Conservation (phyloP, 1,284 basidiomycete species). For the Melanopsichium pennsylvanicum region DNA sequence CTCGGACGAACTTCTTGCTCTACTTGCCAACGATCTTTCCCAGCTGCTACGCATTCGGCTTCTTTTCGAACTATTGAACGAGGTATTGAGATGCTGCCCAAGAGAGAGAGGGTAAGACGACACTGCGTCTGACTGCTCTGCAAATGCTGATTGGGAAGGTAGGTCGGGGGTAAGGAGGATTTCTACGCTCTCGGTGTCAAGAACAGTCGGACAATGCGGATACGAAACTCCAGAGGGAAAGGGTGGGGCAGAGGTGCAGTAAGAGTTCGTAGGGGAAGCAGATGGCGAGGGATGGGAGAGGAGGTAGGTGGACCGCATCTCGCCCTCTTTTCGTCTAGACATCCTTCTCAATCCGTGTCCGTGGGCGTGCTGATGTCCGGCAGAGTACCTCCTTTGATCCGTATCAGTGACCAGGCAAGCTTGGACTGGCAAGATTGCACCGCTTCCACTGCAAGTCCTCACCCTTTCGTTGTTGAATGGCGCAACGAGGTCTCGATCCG, state of each 20-base stretch:
- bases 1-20: slow-evolving; percentile 1
- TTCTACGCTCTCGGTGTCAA: neutral
- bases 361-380: neutral
- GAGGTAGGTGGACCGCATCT: slow-evolving; percentile 17
- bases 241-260: too few relatives aligned
- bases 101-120: too few relatives aligned
- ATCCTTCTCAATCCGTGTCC: slow-evolving; percentile 8
- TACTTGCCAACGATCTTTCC: neutral
- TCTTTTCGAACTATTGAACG: neutral
- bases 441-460: too few relatives aligned
- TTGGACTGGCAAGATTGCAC: too few relatives aligned
- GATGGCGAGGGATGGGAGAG: slow-evolving; percentile 1
- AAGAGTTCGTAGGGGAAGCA: neutral
- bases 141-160: neutral
- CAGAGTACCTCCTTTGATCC: neutral
- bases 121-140: neutral
- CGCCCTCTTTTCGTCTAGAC: slow-evolving; percentile 1
- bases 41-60: neutral
- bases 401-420: too few relatives aligned
- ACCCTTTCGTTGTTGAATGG: too few relatives aligned
- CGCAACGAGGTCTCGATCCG: too few relatives aligned
- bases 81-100: too few relatives aligned
- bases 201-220: too few relatives aligned
- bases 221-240: too few relatives aligned
- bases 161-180: neutral